phyloP scores from a whole-genome alignment of 768 basidiomycete genomes.

The Lactifluus pinguis region DNA sequence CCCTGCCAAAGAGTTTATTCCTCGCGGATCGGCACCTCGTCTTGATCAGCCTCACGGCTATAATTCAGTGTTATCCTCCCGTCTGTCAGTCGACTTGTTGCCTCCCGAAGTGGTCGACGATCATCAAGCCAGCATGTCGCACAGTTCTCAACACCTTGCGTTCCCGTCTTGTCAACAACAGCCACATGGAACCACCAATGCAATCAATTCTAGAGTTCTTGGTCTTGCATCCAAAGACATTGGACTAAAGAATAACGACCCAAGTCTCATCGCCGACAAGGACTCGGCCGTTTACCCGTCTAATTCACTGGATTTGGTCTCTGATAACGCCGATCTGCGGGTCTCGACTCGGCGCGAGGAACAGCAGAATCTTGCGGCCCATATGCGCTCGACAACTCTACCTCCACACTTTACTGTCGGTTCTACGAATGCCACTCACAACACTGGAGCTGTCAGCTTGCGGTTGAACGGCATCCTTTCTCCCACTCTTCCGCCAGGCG shows the following conservation, averaged over 20 bases:
- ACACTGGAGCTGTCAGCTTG: constrained; percentile 1
- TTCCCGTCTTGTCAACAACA: constrained; percentile 6
- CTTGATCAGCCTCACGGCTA: background rate
- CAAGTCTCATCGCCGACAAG: constrained; percentile 4
- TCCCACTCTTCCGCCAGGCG: constrained; percentile 13
- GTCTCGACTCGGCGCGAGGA: constrained; percentile 8
- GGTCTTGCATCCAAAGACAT: constrained; percentile 8
- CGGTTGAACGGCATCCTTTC: constrained; percentile 18
- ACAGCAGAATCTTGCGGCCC: constrained; percentile 14
- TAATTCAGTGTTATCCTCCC: background rate
- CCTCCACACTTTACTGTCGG: constrained; percentile 18
- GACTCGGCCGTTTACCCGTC: constrained; percentile 4
- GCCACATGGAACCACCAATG: background rate
- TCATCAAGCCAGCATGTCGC: background rate
- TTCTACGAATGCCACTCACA: background rate
- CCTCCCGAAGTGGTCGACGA: background rate
- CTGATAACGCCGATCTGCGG: constrained; percentile 6
- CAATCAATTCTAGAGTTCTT: constrained; percentile 8
- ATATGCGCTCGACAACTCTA: constrained; percentile 20
- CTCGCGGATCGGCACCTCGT: constrained; percentile 12
- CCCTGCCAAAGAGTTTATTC: constrained; percentile 18
- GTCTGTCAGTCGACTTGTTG: constrained; percentile 2
- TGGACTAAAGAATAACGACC: constrained; percentile 1
- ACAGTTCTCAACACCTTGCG: background rate
- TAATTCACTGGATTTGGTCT: constrained; percentile 8